Evolutionary conservation across 2,329 filamentous ascomycete species (phyloP).

Genomic region (Monosporascus ibericus): DNA sequence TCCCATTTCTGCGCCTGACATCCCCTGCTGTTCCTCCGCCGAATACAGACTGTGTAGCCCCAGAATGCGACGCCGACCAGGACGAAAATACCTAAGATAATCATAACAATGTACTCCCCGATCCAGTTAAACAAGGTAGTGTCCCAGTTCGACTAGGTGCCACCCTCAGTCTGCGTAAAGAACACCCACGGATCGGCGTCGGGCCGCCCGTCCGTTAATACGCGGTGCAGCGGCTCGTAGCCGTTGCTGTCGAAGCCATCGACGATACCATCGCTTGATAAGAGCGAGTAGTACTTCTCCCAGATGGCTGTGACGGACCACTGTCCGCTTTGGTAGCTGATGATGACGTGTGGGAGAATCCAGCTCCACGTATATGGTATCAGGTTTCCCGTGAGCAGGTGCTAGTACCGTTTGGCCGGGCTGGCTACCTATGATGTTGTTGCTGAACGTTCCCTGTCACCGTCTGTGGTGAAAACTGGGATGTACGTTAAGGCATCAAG

Average conservation of each 20-base stretch:
- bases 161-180: slow-evolving; percentile 22
- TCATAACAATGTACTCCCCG: slow-evolving; percentile 16
- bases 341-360: slow-evolving; percentile 67
- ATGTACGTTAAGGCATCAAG: slow-evolving; percentile 61
- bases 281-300: slow-evolving; percentile 50
- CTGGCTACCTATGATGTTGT: slow-evolving; percentile 64
- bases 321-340: slow-evolving; percentile 67
- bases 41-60: neutral
- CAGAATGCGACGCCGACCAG: neutral
- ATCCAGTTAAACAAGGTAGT: slow-evolving; percentile 21
- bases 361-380: slow-evolving; percentile 60
- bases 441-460: slow-evolving; percentile 31
- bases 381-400: slow-evolving; percentile 57
- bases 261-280: slow-evolving; percentile 15
- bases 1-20: neutral
- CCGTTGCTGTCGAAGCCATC: slow-evolving; percentile 7
- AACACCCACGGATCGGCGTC: slow-evolving; percentile 22
- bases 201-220: slow-evolving; percentile 23
- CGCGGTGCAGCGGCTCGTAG: slow-evolving; percentile 13
- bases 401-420: slow-evolving; percentile 65
- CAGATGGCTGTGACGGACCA: slow-evolving; percentile 66
- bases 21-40: neutral
- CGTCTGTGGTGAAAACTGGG: slow-evolving; percentile 58
- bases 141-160: slow-evolving; percentile 26
- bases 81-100: slow-evolving; percentile 3